Conservation (phyloP, 495 filamentous ascomycete species). For the Hypoxylon cercidicola region DNA sequence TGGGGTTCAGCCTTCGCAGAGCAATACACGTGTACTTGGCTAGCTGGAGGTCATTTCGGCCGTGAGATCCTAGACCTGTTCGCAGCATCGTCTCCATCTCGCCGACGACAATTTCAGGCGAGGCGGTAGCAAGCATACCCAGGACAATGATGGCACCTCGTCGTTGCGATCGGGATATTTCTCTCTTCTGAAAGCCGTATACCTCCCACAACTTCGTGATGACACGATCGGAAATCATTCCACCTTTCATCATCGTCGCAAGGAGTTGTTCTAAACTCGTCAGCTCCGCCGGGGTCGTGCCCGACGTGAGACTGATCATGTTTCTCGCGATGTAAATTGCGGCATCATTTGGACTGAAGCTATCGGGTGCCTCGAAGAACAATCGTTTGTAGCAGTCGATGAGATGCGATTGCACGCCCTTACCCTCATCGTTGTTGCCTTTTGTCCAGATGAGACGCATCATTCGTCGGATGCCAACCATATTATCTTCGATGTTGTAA, state of each 20-base stretch:
- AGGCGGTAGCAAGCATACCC: conserved; percentile 94
- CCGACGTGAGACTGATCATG: conserved; percentile 98
- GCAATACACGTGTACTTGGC: conserved; percentile 96
- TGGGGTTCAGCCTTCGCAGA: conserved; percentile 87
- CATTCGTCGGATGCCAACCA: conserved; percentile 91
- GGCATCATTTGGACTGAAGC: conserved; percentile 86
- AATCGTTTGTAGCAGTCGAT: conserved; percentile 97
- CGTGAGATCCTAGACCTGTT: conserved; percentile 85
- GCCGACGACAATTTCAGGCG: conserved; percentile 89
- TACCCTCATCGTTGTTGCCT: conserved; percentile 98
- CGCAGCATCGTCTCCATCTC: conserved; percentile 94
- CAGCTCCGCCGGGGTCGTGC: conserved; percentile 90
- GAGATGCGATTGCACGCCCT: conserved; percentile 95
- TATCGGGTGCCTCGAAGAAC: conserved; percentile 93
- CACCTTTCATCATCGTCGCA: conserved; percentile 96
- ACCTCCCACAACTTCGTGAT: conserved; percentile 96
- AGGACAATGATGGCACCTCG: conserved; percentile 95
- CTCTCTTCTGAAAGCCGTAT: conserved; percentile 90
- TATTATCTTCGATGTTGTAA: conserved; percentile 93
- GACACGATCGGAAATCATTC: conserved; percentile 85
- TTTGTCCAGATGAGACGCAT: conserved; percentile 98
- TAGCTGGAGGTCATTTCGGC: conserved; percentile 82
- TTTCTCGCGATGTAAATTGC: conserved; percentile 97
- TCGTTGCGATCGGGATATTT: conserved; percentile 92
- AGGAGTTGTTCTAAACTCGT: conserved; percentile 95